Evolutionary conservation across 176 grass and related monocot genomes (phyloP).

Genomic region (Triticum aestivum): DNA sequence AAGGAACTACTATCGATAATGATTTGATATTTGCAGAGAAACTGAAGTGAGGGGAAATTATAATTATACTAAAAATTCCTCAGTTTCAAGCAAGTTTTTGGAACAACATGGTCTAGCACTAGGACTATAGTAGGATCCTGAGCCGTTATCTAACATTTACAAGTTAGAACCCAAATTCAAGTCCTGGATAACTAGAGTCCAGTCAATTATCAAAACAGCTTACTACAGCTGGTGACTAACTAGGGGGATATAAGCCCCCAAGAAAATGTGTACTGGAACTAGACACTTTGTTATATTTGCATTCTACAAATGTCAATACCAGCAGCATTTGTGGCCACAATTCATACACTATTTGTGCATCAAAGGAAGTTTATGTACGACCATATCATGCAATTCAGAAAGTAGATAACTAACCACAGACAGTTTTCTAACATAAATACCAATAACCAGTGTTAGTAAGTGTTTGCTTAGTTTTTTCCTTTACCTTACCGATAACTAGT

Average conservation of each 20-base stretch:
- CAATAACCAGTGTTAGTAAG: background rate
- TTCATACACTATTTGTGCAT: background rate
- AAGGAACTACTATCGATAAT: background rate
- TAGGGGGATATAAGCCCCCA: background rate
- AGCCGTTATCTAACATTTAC: background rate
- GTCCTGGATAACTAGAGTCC: background rate
- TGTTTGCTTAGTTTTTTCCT: background rate
- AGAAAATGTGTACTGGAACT: background rate
- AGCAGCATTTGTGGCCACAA: background rate
- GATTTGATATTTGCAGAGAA: background rate
- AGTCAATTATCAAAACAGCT: background rate
- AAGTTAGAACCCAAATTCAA: conserved; percentile 12
- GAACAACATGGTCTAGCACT: background rate
- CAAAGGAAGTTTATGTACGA: background rate
- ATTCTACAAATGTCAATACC: background rate
- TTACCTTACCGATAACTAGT: background rate
- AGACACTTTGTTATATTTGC: background rate
- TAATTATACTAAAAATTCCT: background rate
- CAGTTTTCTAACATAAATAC: background rate
- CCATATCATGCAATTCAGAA: background rate
- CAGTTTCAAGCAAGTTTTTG: background rate
- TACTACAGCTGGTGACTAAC: background rate
- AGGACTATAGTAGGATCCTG: background rate
- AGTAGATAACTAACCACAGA: background rate
- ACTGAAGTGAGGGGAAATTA: background rate